phyloP scores from a whole-genome alignment of 148 eudicot genomes.

The Chenopodium suecicum region DNA sequence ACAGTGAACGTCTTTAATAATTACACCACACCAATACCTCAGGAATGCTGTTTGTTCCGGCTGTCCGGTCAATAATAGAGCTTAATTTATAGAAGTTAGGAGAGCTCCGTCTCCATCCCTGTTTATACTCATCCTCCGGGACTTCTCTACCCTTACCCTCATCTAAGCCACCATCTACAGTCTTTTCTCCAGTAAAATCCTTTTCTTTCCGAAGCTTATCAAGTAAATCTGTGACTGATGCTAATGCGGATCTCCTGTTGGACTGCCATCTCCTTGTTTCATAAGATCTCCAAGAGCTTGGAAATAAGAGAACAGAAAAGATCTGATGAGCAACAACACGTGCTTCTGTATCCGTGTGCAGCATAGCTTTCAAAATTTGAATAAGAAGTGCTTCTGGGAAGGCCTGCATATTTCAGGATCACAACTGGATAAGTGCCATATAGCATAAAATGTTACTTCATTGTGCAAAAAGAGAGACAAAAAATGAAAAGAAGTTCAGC shows the following conservation, averaged over 20 bases:
- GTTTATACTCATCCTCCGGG: conserved; percentile 57
- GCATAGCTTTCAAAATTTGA: conserved; percentile 82
- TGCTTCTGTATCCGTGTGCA: conserved; percentile 78
- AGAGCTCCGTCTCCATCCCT: conserved; percentile 56
- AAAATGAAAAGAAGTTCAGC: not conserved
- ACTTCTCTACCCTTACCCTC: conserved; percentile 44
- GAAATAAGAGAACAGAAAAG: conserved; percentile 64
- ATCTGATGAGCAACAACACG: conserved; percentile 85
- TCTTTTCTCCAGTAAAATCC: conserved; percentile 37
- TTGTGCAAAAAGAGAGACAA: not conserved
- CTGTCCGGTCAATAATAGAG: conserved; percentile 61
- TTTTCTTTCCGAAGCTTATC: conserved; percentile 79
- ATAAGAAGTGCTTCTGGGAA: conserved; percentile 86
- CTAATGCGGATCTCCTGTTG: conserved; percentile 52
- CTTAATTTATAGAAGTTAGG: conserved; percentile 64
- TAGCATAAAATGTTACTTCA: too few relatives aligned
- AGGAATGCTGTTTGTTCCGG: conserved; percentile 48
- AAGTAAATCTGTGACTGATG: conserved; percentile 75
- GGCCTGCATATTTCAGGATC: conserved; percentile 44
- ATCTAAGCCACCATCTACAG: conserved; percentile 41
- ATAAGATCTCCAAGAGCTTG: conserved; percentile 45
- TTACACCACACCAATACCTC: conserved; percentile 42
- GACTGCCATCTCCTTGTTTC: conserved; percentile 60
- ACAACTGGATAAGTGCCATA: not conserved
- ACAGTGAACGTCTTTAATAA: not conserved